A percentile compares a stretch with the other conserved stretches of the same genome.
These are phyloP conservation scores for Didymella lethalis DNA, from an alignment of 2,329 filamentous ascomycete genomes.

Conservation along the genomic window DNA sequence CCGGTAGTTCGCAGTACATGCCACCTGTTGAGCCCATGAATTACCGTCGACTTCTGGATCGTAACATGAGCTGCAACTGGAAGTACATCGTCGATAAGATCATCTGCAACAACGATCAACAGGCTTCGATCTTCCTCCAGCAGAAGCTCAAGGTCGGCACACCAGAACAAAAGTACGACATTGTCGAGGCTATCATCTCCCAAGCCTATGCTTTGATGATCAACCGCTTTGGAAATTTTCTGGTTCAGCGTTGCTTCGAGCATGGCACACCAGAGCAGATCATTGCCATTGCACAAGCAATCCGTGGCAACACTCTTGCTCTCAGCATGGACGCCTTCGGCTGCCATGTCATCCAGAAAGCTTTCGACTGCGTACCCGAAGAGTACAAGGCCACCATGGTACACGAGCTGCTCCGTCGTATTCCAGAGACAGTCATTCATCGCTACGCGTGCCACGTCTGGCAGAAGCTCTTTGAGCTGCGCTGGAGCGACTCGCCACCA, in stretches of 20 bases:
- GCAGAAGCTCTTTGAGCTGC: conserved; percentile 98
- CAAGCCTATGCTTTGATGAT: conserved; percentile 97
- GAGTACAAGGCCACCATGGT: conserved; percentile 99
- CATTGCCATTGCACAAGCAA: conserved; percentile 90
- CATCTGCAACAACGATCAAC: conserved; percentile 98
- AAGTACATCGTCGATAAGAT: conserved; percentile 99
- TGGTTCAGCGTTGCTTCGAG: conserved; percentile 98
- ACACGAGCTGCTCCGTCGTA: conserved; percentile 92
- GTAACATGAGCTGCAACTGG: conserved; percentile 98
- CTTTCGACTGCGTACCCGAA: conserved; percentile 96
- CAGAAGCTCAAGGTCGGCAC: conserved; percentile 99
- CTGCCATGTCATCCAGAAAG: conserved; percentile 98
- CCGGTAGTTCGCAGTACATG: conserved; percentile 69
- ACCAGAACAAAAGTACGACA: conserved; percentile 93
- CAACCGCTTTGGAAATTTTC: conserved; percentile 97
- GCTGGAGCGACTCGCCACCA: conserved; percentile 92
- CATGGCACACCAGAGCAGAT: conserved; percentile 94
- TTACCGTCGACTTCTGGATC: conserved; percentile 92
- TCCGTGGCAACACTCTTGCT: conserved; percentile 90
- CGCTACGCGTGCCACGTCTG: conserved; percentile 98
- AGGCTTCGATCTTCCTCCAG: conserved; percentile 97
- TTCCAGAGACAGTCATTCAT: conserved; percentile 97
- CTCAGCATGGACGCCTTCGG: conserved; percentile 99
- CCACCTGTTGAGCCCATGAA: conserved; percentile 91
- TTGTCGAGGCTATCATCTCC: conserved; percentile 93